Conservation (phyloP, 2,329 filamentous ascomycete species). For the Aspergillus eucalypticola region DNA sequence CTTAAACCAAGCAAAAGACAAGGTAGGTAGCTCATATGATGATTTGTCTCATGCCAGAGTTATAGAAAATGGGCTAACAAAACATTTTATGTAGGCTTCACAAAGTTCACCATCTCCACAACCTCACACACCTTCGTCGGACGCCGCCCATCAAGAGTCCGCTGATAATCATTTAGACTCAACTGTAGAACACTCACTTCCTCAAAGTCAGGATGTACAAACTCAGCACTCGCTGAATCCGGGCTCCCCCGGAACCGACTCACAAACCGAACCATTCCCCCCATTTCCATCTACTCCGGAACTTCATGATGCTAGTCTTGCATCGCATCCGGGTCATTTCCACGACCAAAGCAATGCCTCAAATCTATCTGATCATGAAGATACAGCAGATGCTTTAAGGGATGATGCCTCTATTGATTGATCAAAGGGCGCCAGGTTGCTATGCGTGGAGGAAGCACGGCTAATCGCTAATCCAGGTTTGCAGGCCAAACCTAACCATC, state of each 20-base stretch:
- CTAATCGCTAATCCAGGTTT: slow-evolving; percentile 2
- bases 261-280: slow-evolving; percentile 37
- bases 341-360: neutral
- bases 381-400: neutral
- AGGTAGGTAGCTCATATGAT: slow-evolving; percentile 27
- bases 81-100: neutral
- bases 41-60: neutral
- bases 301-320: neutral
- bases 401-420: neutral
- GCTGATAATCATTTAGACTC: slow-evolving; percentile 13
- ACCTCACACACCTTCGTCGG: slow-evolving; percentile 8
- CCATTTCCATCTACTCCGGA: slow-evolving; percentile 25
- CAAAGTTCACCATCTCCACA: slow-evolving; percentile 10
- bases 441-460: neutral
- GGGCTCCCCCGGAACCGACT: slow-evolving; percentile 20
- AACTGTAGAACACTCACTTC: slow-evolving; percentile 12
- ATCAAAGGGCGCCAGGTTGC: neutral
- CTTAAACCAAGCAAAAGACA: slow-evolving; percentile 35
- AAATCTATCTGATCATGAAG: neutral
- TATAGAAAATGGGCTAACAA: slow-evolving; percentile 1
- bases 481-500: slow-evolving; percentile 2
- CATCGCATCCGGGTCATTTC: slow-evolving; percentile 8
- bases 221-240: slow-evolving; percentile 12
- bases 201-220: neutral
- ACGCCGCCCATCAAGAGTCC: slow-evolving; percentile 8